Conservation (phyloP, 2,329 filamentous ascomycete species). For the Penicillium italicum region DNA sequence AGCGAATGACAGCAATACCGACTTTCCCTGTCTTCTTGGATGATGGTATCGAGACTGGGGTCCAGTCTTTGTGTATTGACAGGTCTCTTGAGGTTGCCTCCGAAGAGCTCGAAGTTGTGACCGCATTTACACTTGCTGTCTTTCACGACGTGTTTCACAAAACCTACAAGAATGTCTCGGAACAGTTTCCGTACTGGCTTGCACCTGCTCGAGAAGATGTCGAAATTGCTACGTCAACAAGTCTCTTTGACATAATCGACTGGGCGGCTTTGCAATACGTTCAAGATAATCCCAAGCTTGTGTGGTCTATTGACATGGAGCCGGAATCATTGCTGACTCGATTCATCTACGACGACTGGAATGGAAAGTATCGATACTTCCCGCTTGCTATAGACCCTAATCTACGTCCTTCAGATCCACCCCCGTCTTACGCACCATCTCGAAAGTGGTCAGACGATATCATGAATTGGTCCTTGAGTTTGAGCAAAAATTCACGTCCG, state of each 20-base stretch:
- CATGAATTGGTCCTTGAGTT: constrained; percentile 76
- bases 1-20: constrained; percentile 61
- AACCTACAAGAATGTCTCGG: constrained; percentile 60
- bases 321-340: constrained; percentile 44
- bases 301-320: constrained; percentile 45
- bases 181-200: constrained; percentile 77
- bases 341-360: constrained; percentile 56
- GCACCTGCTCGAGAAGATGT: constrained; percentile 52
- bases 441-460: constrained; percentile 60
- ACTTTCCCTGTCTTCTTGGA: constrained; percentile 70
- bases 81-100: constrained; percentile 35
- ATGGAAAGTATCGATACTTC: constrained; percentile 59
- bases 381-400: constrained; percentile 37
- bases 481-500: constrained; percentile 60
- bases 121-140: constrained; percentile 67
- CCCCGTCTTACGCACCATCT: constrained; percentile 31
- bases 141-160: constrained; percentile 91
- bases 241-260: constrained; percentile 42
- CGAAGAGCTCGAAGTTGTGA: constrained; percentile 54
- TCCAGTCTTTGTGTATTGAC: constrained; percentile 50
- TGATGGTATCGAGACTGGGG: constrained; percentile 56
- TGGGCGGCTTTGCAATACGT: constrained; percentile 39
- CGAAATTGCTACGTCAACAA: constrained; percentile 1
- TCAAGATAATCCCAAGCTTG: constrained; percentile 38
- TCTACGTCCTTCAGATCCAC: constrained; percentile 34